Evolutionary conservation across 768 basidiomycete species (phyloP), one percentile per base, ranked within the genome.

Genomic region (Fistulinella prunicolor): DNA sequence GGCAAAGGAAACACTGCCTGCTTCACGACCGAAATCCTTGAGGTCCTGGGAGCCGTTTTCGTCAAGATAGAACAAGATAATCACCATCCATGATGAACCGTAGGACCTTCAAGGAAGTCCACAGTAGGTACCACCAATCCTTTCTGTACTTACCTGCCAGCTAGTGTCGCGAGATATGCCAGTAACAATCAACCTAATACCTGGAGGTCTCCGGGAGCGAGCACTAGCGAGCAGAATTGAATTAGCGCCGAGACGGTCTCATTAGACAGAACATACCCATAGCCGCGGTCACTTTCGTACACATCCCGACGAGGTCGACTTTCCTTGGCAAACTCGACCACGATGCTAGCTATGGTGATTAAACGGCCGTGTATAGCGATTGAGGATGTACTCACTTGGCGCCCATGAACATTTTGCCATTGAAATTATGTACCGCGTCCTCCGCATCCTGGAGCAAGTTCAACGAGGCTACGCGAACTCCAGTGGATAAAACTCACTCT

Each of bases 321-420:
- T 60, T 97, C 94, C 68, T 95, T 94, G 8, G 95, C 93, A 62
- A 93, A 93, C 66, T 99, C 92, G 38, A 99, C 93, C 13, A 96
- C 88, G 54, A 99, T 89, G 63, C 94, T 96, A 57, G 14, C 0
- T 16, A 43, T 30, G 29, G 46, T 38, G 5, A 35, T 38, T 34
- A 51, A 19, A 48, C 13, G 12, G 13, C 55, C 14, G 22, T 9
- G n/a, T 6, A 9, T 32, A 38, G 37, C 19, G 29, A 12, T 35
- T 6, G 17, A 20, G 8, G 30, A 50, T 3, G 32, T 0, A 30
- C 46, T 30, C 40, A 60, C 93, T 82, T 86, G 55, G 82, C 76
- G 39, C 94, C 94, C 83, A 94, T 83, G 71, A 96, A 94, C 29
- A 76, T 69, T 70, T 93, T 93, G 42, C 90, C 89, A 50, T 93